Percentiles rank a stretch among this genome's conserved stretches.
phyloP scores from a whole-genome alignment of 805 yeast genomes.

The Torulaspora maleeae region DNA sequence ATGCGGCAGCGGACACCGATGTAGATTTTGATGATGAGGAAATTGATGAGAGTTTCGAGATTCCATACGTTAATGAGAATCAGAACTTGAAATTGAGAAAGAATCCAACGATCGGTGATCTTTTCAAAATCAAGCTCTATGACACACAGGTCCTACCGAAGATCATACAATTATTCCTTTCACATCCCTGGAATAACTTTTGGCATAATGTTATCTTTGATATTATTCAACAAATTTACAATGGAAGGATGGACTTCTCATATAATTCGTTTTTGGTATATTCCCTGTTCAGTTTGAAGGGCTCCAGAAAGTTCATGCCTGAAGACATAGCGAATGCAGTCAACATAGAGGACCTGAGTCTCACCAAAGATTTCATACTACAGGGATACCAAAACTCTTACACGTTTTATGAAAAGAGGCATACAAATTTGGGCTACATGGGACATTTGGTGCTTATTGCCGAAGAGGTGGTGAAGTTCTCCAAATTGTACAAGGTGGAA shows the following conservation, averaged over 20 bases:
- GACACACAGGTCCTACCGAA: constrained; percentile 67
- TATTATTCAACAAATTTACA: constrained; percentile 87
- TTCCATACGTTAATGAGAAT: constrained; percentile 37
- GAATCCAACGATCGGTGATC: constrained; percentile 79
- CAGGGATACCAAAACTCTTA: constrained; percentile 59
- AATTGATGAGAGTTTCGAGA: constrained; percentile 34
- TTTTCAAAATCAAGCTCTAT: constrained; percentile 71
- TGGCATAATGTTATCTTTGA: constrained; percentile 97
- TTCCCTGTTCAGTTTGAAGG: constrained; percentile 28
- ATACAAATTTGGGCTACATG: constrained; percentile 84
- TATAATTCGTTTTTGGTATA: constrained; percentile 70
- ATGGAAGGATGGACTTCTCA: constrained; percentile 80
- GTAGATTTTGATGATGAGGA: constrained; percentile 25
- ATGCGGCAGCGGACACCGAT: constrained; percentile 26
- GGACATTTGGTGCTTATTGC: constrained; percentile 94
- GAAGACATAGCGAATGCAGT: background rate
- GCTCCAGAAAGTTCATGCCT: constrained; percentile 18
- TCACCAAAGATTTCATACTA: constrained; percentile 53
- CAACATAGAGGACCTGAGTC: constrained; percentile 55
- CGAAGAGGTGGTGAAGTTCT: constrained; percentile 91
- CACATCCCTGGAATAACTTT: constrained; percentile 95
- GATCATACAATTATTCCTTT: constrained; percentile 70
- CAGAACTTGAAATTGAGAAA: constrained; percentile 43
- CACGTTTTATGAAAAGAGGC: constrained; percentile 52
- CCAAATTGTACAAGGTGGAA: constrained; percentile 38